These are phyloP conservation scores for Boletus fagicola DNA, from an alignment of 768 basidiomycete species.

Conservation along the genomic window DNA sequence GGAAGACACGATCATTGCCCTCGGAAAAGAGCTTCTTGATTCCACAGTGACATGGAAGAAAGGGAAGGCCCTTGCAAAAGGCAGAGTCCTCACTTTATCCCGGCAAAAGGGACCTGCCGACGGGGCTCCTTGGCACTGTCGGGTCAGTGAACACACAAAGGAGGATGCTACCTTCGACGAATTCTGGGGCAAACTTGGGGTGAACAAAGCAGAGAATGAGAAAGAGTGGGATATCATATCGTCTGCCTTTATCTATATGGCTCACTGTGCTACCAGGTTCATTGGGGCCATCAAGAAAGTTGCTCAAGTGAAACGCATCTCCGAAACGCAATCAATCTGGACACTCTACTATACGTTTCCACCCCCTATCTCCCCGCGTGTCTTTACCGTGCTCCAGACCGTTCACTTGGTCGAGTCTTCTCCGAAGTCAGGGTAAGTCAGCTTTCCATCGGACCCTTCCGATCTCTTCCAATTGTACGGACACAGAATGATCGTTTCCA, in stretches of 20 bases:
- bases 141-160: constrained; percentile 61
- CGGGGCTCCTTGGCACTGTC: constrained; percentile 64
- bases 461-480: neutral
- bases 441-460: neutral
- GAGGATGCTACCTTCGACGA: constrained; percentile 73
- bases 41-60: constrained; percentile 60
- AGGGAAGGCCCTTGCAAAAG: constrained; percentile 59
- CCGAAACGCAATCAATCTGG: constrained; percentile 66
- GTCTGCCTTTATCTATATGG: neutral
- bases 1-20: constrained; percentile 54
- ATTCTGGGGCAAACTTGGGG: constrained; percentile 66
- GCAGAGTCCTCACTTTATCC: constrained; percentile 53
- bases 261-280: constrained; percentile 44
- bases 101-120: constrained; percentile 53
- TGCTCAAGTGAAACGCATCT: constrained; percentile 58
- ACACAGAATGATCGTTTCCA: constrained; percentile 46
- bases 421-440: constrained; percentile 58
- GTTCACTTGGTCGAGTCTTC: constrained; percentile 47
- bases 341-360: constrained; percentile 70
- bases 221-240: constrained; percentile 47
- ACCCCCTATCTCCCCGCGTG: constrained; percentile 66
- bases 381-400: constrained; percentile 76
- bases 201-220: constrained; percentile 67
- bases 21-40: constrained; percentile 55
- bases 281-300: constrained; percentile 65